Evolutionary conservation across 208 protist species (phyloP), one percentile per base, ranked within the genome.

Genomic region (Leishmania braziliensis): DNA sequence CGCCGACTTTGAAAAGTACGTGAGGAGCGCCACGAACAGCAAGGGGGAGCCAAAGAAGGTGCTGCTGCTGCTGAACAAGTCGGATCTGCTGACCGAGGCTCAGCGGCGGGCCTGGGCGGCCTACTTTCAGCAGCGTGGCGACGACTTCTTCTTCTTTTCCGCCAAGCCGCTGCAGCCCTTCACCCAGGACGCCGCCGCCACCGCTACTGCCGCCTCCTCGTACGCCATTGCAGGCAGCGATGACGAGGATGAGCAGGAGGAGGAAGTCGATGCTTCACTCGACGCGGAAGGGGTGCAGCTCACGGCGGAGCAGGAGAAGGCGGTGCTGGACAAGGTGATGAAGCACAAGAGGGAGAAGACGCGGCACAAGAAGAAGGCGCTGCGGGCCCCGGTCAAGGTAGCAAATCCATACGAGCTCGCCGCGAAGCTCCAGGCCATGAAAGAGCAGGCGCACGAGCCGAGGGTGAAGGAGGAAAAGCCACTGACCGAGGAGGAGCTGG

Each of bases 31-130:
- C 60, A 36, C 48, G 20, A 87, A 83, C 75, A 80, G 79, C 79
- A 80, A 70, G n/a, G 84, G 79, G 36, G 86, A 83, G n/a, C 70
- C 89, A n/a, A 97, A 99, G 90, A 80, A 82, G 69, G 86, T 94
- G 54, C 78, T 99, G 1, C 88, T 99, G 48, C 88, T 99, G 8
- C 81, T 99, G 8, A 99, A 99, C 95, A 99, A 99, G 89, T 92
- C 99, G 0, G 99, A 99, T 85, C 88, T 99, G 46, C 91, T 99
- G 4, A 99, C 98, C 9, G 90, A 97, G 69, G 60, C 80, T 69
- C 98, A 99, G 85, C 93, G 99, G 26, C 79, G 69, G 46, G 90
- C 82, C 56, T 99, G 99, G 99, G 96, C 97, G 43, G 82, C 75
- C 26, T 99, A 99, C 86, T 98, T 99, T 77, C 75, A 85, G 36